Conservation (phyloP, 2,329 filamentous ascomycete genomes). For the Orbilia javanica region DNA sequence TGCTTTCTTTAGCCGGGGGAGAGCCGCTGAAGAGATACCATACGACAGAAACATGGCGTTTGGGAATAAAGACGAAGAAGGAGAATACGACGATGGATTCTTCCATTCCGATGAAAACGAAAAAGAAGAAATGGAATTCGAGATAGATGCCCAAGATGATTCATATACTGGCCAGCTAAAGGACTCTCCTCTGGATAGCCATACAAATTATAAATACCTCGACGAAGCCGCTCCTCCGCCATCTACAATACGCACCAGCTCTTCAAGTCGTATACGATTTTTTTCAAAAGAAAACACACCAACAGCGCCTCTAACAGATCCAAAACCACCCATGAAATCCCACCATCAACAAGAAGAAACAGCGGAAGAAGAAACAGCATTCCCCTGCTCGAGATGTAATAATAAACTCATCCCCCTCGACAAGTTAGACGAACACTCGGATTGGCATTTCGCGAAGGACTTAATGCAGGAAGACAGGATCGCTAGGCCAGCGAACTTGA, state of each 20-base stretch:
- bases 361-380: constrained; percentile 70
- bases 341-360: constrained; percentile 67
- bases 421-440: constrained; percentile 79
- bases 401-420: constrained; percentile 67
- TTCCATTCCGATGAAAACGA: constrained; percentile 43
- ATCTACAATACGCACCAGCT: constrained; percentile 41
- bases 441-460: constrained; percentile 95
- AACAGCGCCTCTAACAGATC: constrained; percentile 55
- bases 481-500: constrained; percentile 65
- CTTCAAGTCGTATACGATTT: constrained; percentile 40
- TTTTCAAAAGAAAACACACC: constrained; percentile 55
- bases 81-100: constrained; percentile 37
- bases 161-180: constrained; percentile 35
- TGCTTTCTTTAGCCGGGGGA: constrained; percentile 59
- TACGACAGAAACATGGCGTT: neutral
- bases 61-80: constrained; percentile 57
- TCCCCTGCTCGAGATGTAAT: constrained; percentile 69
- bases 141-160: constrained; percentile 5
- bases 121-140: constrained; percentile 44
- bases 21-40: neutral
- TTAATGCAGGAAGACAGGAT: constrained; percentile 76
- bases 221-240: constrained; percentile 37
- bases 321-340: constrained; percentile 37
- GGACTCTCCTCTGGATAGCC: constrained; percentile 8
- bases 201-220: neutral